Base-by-base conservation (phyloP, 768 basidiomycete genomes). In the Cystobasidium onofrii region DNA sequence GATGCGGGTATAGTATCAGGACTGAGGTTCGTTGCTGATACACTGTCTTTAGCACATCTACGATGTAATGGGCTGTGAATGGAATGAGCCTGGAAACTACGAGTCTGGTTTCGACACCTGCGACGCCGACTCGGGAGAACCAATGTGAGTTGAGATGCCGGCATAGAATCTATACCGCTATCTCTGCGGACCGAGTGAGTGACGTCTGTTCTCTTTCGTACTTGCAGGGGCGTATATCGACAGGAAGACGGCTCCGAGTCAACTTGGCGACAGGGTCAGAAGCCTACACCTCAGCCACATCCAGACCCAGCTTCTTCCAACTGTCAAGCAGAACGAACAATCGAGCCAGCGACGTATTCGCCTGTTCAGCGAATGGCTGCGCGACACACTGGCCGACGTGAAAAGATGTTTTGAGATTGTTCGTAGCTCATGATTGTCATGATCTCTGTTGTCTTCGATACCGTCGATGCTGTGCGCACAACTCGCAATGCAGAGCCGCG, bases 11-110 rank as follows among this genome's bases (percentile, higher is more conserved):
- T 7, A 43, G 41, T 43, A 43, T 18, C 18, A 18, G 9, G 18
- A 9, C 18, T 43, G 75, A 63, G 33, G 64, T 64, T 23, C 27
- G 34, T 60, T 41, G 55, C n/a, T 61, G 36, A 6, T 33, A 2
- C 31, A 29, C 1, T 82, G 84, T 76, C 90, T 87, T 78, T 83
- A 89, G 76, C 87, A 87, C 76, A 86, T 88, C 75, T 83, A 84
- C 79, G 84, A 85, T 65, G 15, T 82, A 29, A 83, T 86, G 82
- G 87, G 87, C 18, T 86, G 89, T 77, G 39, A 67, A 23, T 0
- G 78, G 78, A 81, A 81, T 77, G 84, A 86, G 74, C 81, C 84
- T 15, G 84, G 79, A 3, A 80, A 83, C 78, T 85, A 85, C 79
- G 76, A 77, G 64, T 60, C 78, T 1, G 83, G 83, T 39, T 85